These are phyloP conservation scores for Zoysia japonica DNA, from an alignment of 176 grass and related monocot species.

Conservation along the genomic window DNA sequence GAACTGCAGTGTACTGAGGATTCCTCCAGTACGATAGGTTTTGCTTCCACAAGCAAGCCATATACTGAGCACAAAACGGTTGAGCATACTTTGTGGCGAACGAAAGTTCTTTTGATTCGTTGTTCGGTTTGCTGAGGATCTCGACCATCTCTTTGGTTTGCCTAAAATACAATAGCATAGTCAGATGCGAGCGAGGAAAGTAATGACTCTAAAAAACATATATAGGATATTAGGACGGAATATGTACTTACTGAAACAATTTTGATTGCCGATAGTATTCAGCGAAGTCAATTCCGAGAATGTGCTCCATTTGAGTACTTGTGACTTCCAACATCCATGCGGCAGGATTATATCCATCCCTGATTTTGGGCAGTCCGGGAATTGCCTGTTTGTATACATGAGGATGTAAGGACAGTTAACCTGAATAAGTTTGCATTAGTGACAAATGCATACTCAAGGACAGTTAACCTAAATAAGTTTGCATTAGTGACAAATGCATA, in stretches of 20 bases:
- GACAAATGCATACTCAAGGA: no score
- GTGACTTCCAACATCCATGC: constrained; percentile 99
- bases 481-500: no score
- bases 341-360: constrained; percentile 94
- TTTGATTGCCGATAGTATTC: constrained; percentile 79
- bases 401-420: constrained; percentile 18
- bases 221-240: constrained; percentile 17
- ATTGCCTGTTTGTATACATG: constrained; percentile 57
- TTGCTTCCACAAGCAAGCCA: constrained; percentile 96
- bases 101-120: constrained; percentile 78
- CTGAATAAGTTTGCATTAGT: constrained; percentile 18
- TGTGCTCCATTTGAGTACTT: constrained; percentile 77
- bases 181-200: constrained; percentile 21
- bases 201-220: background rate
- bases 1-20: constrained; percentile 90
- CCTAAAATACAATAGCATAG: constrained; percentile 52
- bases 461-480: no score
- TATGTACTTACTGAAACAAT: constrained; percentile 74
- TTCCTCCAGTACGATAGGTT: constrained; percentile 98
- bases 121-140: constrained; percentile 70
- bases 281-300: constrained; percentile 86
- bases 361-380: constrained; percentile 92
- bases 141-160: constrained; percentile 79
- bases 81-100: constrained; percentile 90
- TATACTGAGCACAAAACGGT: constrained; percentile 75